Evolutionary conservation across 169 alveolate species (phyloP), one percentile per base, ranked within the genome.

Genomic region (Eimeria sp.): DNA sequence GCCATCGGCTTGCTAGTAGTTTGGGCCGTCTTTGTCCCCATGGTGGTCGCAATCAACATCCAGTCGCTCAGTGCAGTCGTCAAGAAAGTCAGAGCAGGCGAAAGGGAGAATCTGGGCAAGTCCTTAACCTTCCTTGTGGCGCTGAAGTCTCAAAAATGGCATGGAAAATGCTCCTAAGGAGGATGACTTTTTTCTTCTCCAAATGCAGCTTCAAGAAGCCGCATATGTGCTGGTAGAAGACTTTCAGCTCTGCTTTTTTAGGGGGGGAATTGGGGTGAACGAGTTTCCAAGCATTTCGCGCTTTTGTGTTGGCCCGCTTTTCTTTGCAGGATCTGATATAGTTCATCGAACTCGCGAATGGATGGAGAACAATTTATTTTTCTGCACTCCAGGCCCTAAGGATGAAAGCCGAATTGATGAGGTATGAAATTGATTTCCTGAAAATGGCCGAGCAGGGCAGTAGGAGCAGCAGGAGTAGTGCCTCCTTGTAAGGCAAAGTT

Each of bases 21-120:
- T 63, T 87, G 93, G 93, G 93, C 45, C 10, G 93, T 87, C n/a
- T 30, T 87, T 10, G 93, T 87, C 51, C 93, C 93, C 40, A 49
- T 87, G 83, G 30, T 87, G 65, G 93, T 87, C 16, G 93, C 93
- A 45, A 87, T 87, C 54, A 58, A 87, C 45, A 87, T 87, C 22
- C 93, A 87, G 93, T 58, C 93, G n/a, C 80, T 87, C 82, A 61
- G 82, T 27, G 43, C 82, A 3, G 93, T 87, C 27, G 93, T 87
- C 34, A 87, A 58, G 61, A 87, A 45, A 54, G 82, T 87, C 65
- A 63, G 82, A 25, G 58, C 78, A 22, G 93, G 73, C 5, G 67
- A 87, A 43, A 87, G 93, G 45, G 82, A 87, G n/a, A 87, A 87
- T 51, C 27, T 87, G 65, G 93, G 93, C 34, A 49, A 87, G 93